These are phyloP conservation scores for Schwanniomyces yamadae DNA, from an alignment of 805 yeast species.

Conservation along the genomic window DNA sequence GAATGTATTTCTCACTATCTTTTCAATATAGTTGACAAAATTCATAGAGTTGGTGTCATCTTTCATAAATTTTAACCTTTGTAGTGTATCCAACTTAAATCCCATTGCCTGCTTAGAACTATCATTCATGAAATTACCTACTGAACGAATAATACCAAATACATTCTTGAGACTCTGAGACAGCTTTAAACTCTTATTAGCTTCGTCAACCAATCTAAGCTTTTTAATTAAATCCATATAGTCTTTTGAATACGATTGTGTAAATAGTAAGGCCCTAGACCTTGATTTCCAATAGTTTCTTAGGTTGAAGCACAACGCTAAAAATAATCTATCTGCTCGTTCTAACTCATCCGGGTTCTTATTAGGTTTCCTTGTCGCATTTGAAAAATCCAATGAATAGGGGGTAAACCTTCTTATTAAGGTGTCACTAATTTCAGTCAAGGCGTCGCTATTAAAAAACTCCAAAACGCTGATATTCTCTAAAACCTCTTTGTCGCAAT, in stretches of 20 bases:
- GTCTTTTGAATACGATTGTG: constrained; percentile 73
- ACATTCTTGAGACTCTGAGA: constrained; percentile 71
- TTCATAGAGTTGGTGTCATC: constrained; percentile 86
- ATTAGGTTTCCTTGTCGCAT: constrained; percentile 44
- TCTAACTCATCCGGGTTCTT: constrained; percentile 77
- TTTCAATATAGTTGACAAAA: constrained; percentile 89
- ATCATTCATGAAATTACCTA: constrained; percentile 97
- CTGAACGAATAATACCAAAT: constrained; percentile 80
- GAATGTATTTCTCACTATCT: constrained; percentile 76
- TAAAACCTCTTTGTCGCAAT: constrained; percentile 72
- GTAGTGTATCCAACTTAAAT: constrained; percentile 85
- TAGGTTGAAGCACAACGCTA: constrained; percentile 80
- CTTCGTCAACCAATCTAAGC: constrained; percentile 68
- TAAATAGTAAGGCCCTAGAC: constrained; percentile 74
- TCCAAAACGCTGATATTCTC: constrained; percentile 75
- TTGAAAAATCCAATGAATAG: constrained; percentile 68
- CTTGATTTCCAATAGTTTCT: constrained; percentile 91
- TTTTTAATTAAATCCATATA: constrained; percentile 69
- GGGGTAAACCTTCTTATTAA: constrained; percentile 75
- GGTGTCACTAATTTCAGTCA: constrained; percentile 72
- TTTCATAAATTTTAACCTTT: constrained; percentile 84
- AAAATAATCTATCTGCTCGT: constrained; percentile 80
- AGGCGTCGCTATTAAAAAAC: constrained; percentile 72
- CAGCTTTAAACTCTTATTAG: constrained; percentile 61
- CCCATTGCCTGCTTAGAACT: constrained; percentile 90